Evolutionary conservation across 2,329 filamentous ascomycete genomes (phyloP).

Genomic region (Exophiala phaeomuriformis): DNA sequence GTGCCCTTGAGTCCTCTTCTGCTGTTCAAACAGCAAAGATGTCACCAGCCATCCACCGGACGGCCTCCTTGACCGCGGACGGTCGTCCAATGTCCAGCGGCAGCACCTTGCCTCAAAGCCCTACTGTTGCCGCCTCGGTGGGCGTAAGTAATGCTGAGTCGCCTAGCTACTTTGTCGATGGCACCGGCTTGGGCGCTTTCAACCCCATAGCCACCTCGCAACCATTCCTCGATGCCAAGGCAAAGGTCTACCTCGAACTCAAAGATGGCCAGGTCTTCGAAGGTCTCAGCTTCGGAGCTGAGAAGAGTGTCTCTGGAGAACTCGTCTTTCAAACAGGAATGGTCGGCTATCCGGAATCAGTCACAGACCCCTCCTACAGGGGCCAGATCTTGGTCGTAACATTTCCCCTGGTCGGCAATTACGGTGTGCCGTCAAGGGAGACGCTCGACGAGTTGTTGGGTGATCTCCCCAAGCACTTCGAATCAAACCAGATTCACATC

Average conservation of each 20-base stretch:
- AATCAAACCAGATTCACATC: conserved; percentile 87
- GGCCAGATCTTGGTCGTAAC: conserved; percentile 96
- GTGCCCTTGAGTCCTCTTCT: conserved; percentile 12
- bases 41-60: conserved; percentile 13
- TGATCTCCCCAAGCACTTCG: conserved; percentile 85
- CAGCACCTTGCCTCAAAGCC: conserved; percentile 33
- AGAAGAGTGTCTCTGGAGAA: conserved; percentile 91
- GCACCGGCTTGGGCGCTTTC: conserved; percentile 29
- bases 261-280: conserved; percentile 86
- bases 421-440: conserved; percentile 86
- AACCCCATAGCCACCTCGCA: conserved; percentile 56
- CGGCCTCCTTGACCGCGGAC: conserved; percentile 5
- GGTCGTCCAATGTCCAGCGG: conserved; percentile 11
- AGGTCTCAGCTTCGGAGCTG: conserved; percentile 91
- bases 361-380: conserved; percentile 80
- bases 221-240: conserved; percentile 47
- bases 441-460: conserved; percentile 75
- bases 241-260: conserved; percentile 79
- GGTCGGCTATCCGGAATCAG: conserved; percentile 95
- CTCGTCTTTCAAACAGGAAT: conserved; percentile 99
- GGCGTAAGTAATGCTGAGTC: conserved; percentile 26
- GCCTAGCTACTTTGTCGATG: conserved; percentile 3
- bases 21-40: conserved; percentile 13
- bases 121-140: conserved; percentile 36
- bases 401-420: conserved; percentile 93